phyloP scores from a whole-genome alignment of 257 asterid species.

The Lavandula angustifolia region DNA sequence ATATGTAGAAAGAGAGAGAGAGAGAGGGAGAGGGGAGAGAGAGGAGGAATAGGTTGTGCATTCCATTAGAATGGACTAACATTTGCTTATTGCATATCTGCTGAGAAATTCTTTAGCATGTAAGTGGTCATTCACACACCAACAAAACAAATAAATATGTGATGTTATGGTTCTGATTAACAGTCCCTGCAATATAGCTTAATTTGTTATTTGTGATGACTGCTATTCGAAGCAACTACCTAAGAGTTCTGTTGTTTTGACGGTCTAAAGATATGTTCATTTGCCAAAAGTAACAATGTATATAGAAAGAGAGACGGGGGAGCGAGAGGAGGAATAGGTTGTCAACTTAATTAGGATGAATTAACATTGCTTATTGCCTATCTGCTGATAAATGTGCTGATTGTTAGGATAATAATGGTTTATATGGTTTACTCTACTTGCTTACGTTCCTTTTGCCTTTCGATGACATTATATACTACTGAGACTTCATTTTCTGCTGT shows the following conservation, averaged over 20 bases:
- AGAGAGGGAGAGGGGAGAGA: background rate
- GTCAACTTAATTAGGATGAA: background rate
- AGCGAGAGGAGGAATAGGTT: background rate
- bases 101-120: constrained; percentile 4
- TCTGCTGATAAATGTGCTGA: constrained; percentile 1
- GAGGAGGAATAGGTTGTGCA: background rate
- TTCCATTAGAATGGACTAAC: background rate
- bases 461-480: background rate
- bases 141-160: too few relatives aligned
- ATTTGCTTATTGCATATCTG: background rate
- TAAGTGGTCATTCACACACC: too few relatives aligned
- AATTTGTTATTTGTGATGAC: background rate
- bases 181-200: too few relatives aligned
- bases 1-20: background rate
- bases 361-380: constrained; percentile 1
- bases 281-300: background rate
- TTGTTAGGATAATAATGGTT: background rate
- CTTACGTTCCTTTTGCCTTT: background rate
- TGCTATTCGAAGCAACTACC: background rate
- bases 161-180: background rate
- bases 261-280: too few relatives aligned
- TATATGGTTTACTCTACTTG: background rate
- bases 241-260: too few relatives aligned
- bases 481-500: constrained; percentile 20
- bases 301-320: background rate